Evolutionary conservation across 257 asterid species (phyloP).

Genomic region (Solanum pimpinellifolium): DNA sequence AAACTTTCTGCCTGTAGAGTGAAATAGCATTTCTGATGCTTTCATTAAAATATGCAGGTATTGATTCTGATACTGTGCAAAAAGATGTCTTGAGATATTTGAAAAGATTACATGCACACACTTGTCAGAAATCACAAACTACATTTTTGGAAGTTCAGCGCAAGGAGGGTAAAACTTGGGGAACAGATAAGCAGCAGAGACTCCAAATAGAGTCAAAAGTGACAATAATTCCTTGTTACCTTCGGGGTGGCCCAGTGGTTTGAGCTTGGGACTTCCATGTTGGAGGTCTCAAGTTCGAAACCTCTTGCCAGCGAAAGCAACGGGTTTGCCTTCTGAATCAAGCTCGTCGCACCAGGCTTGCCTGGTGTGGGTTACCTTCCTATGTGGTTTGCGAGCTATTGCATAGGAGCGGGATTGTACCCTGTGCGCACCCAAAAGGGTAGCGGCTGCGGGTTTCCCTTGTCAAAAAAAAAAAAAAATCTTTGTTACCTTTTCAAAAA

Average conservation of each 20-base stretch:
- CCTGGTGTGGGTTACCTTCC: too few relatives aligned
- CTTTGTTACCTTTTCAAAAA: not conserved
- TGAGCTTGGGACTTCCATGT: too few relatives aligned
- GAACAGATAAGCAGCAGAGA: not conserved
- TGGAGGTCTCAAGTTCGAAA: too few relatives aligned
- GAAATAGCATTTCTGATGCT: not conserved
- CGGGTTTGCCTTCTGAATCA: too few relatives aligned
- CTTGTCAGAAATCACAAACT: not conserved
- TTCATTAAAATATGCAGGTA: not conserved
- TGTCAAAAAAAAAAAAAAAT: not conserved
- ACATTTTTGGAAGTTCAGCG: not conserved
- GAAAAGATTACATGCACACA: not conserved
- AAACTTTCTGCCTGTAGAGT: not conserved
- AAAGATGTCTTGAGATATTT: not conserved
- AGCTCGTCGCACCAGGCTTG: too few relatives aligned
- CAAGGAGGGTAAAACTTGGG: not conserved
- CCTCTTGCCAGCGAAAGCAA: too few relatives aligned
- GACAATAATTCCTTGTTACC: not conserved
- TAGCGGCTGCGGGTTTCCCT: too few relatives aligned
- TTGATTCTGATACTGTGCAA: not conserved
- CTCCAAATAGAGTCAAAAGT: not conserved
- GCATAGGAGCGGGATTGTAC: too few relatives aligned
- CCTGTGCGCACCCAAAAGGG: too few relatives aligned
- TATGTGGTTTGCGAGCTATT: too few relatives aligned
- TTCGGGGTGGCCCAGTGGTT: too few relatives aligned